phyloP scores from a whole-genome alignment of 2,329 filamentous ascomycete species.

The Aspergillus intermedius region DNA sequence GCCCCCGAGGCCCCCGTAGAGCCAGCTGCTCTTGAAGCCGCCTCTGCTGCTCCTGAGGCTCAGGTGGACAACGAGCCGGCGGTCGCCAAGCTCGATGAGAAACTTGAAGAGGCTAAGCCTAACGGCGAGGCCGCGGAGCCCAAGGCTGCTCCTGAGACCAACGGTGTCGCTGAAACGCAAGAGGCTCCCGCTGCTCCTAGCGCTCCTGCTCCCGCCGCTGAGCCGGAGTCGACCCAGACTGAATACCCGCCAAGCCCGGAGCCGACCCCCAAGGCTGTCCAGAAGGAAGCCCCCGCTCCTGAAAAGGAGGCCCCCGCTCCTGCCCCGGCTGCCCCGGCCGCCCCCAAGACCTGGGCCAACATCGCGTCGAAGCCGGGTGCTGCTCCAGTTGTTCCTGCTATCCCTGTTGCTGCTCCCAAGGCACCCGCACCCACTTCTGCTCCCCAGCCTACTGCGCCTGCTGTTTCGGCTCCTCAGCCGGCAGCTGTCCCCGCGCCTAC shows the following conservation, averaged over 20 bases:
- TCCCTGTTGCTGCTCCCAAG: constrained; percentile 25
- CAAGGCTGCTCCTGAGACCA: constrained; percentile 29
- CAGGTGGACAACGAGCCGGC: constrained; percentile 39
- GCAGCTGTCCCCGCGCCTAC: constrained; percentile 30
- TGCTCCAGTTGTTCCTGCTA: constrained; percentile 30
- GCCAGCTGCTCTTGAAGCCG: constrained; percentile 33
- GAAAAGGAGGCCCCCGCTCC: constrained; percentile 45
- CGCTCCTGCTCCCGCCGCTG: constrained; percentile 29
- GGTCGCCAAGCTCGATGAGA: constrained; percentile 59
- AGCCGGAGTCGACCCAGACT: constrained; percentile 36
- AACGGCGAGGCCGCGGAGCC: constrained; percentile 37
- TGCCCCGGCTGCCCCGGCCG: constrained; percentile 41
- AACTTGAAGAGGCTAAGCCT: constrained; percentile 60
- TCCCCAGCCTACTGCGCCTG: constrained; percentile 25
- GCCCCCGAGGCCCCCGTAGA: constrained; percentile 40
- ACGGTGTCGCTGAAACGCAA: constrained; percentile 20
- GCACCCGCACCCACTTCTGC: constrained; percentile 28
- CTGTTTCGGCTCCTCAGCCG: constrained; percentile 27
- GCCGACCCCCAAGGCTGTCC: constrained; percentile 48
- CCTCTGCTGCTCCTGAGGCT: constrained; percentile 21
- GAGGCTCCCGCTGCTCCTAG: constrained; percentile 14
- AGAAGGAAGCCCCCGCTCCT: constrained; percentile 37
- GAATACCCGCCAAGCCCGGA: constrained; percentile 63
- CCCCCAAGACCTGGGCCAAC: constrained; percentile 58
- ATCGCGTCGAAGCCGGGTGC: constrained; percentile 47